Evolutionary conservation across 2,329 filamentous ascomycete species (phyloP).

Genomic region (Coniochaeta hoffmannii): DNA sequence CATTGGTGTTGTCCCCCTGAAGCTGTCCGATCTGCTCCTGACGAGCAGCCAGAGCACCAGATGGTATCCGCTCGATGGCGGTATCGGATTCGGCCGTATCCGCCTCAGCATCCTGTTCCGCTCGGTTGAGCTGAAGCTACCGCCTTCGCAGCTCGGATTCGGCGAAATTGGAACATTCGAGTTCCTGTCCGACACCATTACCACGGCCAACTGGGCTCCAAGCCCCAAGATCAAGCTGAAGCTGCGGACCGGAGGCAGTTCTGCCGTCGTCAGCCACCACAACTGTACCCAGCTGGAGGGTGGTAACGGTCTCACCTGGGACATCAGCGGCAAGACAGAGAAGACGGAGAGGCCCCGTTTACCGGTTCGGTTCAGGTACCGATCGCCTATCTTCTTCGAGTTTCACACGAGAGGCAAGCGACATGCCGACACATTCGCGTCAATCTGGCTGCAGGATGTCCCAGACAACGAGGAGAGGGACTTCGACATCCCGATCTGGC

Average conservation of each 20-base stretch:
- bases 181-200: slow-evolving; percentile 66
- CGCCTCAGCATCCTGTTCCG: slow-evolving; percentile 87
- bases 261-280: slow-evolving; percentile 58
- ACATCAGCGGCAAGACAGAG: slow-evolving; percentile 35
- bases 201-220: slow-evolving; percentile 54
- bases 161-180: slow-evolving; percentile 93
- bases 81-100: slow-evolving; percentile 83
- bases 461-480: slow-evolving; percentile 69
- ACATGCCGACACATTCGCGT: slow-evolving; percentile 65
- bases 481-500: slow-evolving; percentile 88
- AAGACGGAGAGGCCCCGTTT: slow-evolving; percentile 51
- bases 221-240: slow-evolving; percentile 55
- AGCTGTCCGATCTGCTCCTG: slow-evolving; percentile 79
- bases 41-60: slow-evolving; percentile 79
- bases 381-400: slow-evolving; percentile 84
- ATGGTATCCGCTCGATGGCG: slow-evolving; percentile 96
- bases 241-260: slow-evolving; percentile 78
- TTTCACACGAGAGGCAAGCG: slow-evolving; percentile 66
- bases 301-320: slow-evolving; percentile 42
- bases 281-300: slow-evolving; percentile 53
- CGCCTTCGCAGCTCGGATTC: slow-evolving; percentile 75
- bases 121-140: slow-evolving; percentile 77
- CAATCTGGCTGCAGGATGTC: slow-evolving; percentile 80
- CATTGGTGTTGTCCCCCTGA: slow-evolving; percentile 83
- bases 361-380: slow-evolving; percentile 84